These are phyloP conservation scores for Mortierella polycephala DNA, from an alignment of 371 early-diverging fungal species.

Conservation along the genomic window DNA sequence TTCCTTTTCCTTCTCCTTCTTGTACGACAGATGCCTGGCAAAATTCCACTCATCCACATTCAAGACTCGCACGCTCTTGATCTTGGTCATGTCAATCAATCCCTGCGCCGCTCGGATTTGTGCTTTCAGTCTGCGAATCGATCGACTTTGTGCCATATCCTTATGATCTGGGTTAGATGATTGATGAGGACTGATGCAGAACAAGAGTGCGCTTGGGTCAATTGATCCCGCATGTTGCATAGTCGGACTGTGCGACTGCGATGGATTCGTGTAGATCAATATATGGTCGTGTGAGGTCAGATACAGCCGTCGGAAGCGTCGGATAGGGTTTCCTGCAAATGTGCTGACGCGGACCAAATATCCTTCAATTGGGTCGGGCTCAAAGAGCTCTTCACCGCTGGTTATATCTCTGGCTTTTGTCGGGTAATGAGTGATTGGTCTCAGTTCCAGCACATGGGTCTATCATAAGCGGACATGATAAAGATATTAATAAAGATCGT, in stretches of 20 bases:
- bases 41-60: constrained; percentile 38
- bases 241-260: constrained; percentile 37
- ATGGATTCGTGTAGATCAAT: constrained; percentile 56
- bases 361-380: constrained; percentile 69
- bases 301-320: constrained; percentile 55
- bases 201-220: constrained; percentile 39
- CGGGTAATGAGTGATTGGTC: constrained; percentile 64
- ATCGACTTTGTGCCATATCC: constrained; percentile 40
- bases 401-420: constrained; percentile 39
- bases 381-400: constrained; percentile 53
- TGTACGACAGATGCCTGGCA: constrained; percentile 20
- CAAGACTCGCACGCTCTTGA: constrained; percentile 29
- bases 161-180: constrained; percentile 45
- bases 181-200: constrained; percentile 49
- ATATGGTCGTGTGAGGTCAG: constrained; percentile 66
- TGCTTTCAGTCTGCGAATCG: constrained; percentile 59
- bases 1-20: constrained; percentile 18
- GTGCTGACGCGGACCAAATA: constrained; percentile 58
- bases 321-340: constrained; percentile 57
- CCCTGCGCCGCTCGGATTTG: constrained; percentile 61
- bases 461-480: constrained; percentile 18
- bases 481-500: background rate
- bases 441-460: constrained; percentile 68
- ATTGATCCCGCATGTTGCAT: constrained; percentile 38
- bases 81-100: constrained; percentile 64